Evolutionary conservation across 441 rosid genomes (phyloP), one percentile per base, ranked within the genome.

Genomic region (Pelargonium australe): DNA sequence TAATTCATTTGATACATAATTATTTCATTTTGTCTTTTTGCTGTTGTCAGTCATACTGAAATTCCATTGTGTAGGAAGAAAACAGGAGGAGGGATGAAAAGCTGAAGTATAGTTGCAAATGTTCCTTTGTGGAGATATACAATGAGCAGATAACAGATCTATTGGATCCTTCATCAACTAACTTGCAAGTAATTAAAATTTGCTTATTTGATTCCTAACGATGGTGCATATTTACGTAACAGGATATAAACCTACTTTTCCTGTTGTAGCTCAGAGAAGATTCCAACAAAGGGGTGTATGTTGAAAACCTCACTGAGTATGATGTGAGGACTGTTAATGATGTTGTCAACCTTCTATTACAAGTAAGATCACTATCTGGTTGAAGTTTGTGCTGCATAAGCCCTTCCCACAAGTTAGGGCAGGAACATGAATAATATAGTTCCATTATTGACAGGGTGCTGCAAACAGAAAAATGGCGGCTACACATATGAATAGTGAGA

Each of bases 401-500:
- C 31, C 49, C 11, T 11, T 16, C 10, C 31, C 60, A 12, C 40
- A 53, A 19, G 4, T 61, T 11, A 3, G 49, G 2, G 47, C 67
- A 63, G 61, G 49, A 63, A 14, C 69, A 62, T 68, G 72, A 68
- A 67, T 10, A 58, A 60, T 60, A 62, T 34, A 53, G 43, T 16
- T 47, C 63, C 74, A 9, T 73, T 68, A 63, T 68, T 64, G 74
- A 70, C 69, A 95, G 99, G 98, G 99, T 68, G 87, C 98, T 62
- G 70, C 87, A 80, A 92, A 90, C 80, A 83, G 99, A 72, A 92
- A 81, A 88, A 96, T 95, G 73, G 97, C 95, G 43, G 92, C 99
- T 68, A 95, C 99, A 64, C 87, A 92, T 77, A 95, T 95, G 99
- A 95, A 95, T 66, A 82, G 95, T 74, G 98, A 95, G 74, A 95